A percentile compares a stretch with the other conserved stretches of the same genome.
phyloP scores from a whole-genome alignment of 148 eudicot species.

The Rhododendron kiyosumense region DNA sequence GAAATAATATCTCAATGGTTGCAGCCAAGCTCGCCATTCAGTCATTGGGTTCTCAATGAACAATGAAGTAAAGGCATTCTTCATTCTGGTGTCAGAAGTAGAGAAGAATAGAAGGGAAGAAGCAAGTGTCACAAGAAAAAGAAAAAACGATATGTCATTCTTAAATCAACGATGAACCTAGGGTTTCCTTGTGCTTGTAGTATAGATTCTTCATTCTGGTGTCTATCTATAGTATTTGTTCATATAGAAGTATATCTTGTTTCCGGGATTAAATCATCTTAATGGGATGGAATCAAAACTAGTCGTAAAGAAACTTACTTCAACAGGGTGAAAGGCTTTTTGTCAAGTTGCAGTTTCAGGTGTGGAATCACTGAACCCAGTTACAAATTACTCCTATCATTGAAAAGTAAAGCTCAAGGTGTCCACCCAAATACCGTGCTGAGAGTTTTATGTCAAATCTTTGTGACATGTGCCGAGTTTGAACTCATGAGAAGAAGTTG shows the following conservation, averaged over 20 bases:
- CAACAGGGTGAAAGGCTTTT: neutral
- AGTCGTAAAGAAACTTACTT: neutral
- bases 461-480: neutral
- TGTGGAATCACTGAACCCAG: neutral
- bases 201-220: neutral
- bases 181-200: neutral
- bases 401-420: neutral
- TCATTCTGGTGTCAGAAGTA: neutral
- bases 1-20: constrained; percentile 29
- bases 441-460: neutral
- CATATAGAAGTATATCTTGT: neutral
- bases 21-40: constrained; percentile 56
- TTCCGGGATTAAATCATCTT: neutral
- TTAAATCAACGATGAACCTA: neutral
- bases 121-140: neutral
- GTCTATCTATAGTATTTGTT: neutral
- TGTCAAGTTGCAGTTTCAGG: neutral
- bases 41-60: constrained; percentile 17
- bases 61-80: neutral
- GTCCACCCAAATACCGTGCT: neutral
- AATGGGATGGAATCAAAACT: neutral
- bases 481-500: too few species aligned
- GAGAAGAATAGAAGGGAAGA: neutral
- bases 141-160: neutral
- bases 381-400: neutral